Evolutionary conservation across 1,284 basidiomycete genomes (phyloP), one percentile per base, ranked within the genome.

Genomic region (Marasmius oreades): DNA sequence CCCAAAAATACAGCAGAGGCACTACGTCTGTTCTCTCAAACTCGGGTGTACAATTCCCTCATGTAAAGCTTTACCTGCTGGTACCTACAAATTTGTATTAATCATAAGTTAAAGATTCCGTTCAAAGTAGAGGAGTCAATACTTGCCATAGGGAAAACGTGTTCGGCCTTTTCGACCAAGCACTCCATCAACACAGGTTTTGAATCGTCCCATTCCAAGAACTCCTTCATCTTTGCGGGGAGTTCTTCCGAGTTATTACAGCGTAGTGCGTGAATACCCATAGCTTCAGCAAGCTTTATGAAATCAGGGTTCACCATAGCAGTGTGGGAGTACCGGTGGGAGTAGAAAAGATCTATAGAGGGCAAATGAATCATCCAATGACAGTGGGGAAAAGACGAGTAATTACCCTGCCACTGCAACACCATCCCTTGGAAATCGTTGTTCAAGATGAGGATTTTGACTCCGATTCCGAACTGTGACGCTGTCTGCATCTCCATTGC

Each of bases 391-490:
- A 18, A 33, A 37, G 46, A 51, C n/a, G 34, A 31, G 23, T 10
- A 68, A 77, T 53, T 65, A 89, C 89, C 91, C 81, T 98, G 96
- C 96, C 96, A 98, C 77, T 99, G 96, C 52, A 94, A 77, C 18
- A 98, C 96, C 96, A 99, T 98, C 55, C 96, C 96, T 73, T 96
- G 93, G 82, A 94, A 95, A 71, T 94, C 92, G 75, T 96, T 96
- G 79, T 95, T 95, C 66, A 95, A 72, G 22, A 95, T 74, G 62
- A 95, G 77, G 37, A 92, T 90, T 76, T 99, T 99, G 67, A 98
- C 93, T 59, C 97, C 96, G 60, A 99, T 96, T 69, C 83, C 76
- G 76, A 85, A 95, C 70, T 96, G 92, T 24, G 89, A 81, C 3
- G 96, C 96, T 0, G 96, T 99, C 22, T 89, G 88, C 53, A 98